Percentiles rank a stretch among this genome's conserved stretches.
Conservation (phyloP, 371 early-diverging fungal genomes). For the Choanephora cucurbitarum region DNA sequence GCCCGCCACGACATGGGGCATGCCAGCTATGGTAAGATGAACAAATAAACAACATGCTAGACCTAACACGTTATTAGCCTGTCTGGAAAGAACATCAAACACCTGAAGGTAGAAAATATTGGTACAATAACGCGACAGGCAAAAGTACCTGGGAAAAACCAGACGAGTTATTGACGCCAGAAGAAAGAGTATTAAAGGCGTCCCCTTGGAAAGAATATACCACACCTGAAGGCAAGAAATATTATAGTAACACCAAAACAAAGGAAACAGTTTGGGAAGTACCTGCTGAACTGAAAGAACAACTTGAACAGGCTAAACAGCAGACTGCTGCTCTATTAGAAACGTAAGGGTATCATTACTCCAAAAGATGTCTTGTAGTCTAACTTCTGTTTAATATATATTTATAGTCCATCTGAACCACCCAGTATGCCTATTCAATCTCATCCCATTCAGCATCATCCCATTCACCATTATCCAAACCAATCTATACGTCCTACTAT, state of each 20-base stretch:
- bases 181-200: conserved; percentile 73
- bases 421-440: background rate
- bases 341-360: no score
- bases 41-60: no score
- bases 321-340: conserved; percentile 21
- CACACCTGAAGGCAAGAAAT: conserved; percentile 81
- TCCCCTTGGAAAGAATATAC: conserved; percentile 90
- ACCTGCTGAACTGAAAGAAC: conserved; percentile 74
- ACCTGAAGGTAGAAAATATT: conserved; percentile 84
- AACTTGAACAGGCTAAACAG: conserved; percentile 42
- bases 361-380: no score
- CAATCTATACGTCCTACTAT: background rate
- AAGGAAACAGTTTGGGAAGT: conserved; percentile 87
- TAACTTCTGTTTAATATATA: no score
- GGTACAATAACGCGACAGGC: conserved; percentile 80
- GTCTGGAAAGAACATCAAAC: conserved; percentile 81
- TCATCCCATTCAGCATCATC: background rate
- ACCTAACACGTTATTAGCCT: no score
- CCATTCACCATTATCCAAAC: background rate
- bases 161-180: conserved; percentile 82
- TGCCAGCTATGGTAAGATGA: conserved; percentile 21
- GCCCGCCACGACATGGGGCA: conserved; percentile 9
- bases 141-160: conserved; percentile 95
- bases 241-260: conserved; percentile 85
- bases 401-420: background rate